Base-by-base conservation (phyloP, 352 stramenopile genomes). In the Phytophthora pistaciae region DNA sequence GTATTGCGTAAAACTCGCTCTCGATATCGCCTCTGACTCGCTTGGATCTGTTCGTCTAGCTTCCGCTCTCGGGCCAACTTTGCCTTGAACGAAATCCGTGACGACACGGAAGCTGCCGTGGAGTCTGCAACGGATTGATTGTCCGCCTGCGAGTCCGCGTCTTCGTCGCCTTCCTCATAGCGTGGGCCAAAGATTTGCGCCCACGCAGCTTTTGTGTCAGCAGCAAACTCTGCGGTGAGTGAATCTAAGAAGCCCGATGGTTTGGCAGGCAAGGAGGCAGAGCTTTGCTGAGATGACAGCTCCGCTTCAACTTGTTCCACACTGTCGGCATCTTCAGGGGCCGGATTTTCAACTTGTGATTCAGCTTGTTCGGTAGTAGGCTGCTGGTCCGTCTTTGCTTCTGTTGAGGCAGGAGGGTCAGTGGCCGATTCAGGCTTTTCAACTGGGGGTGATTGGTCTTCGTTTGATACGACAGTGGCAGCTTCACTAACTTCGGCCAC, bases 181-280 rank as follows among this genome's bases (percentile, higher is more conserved):
- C 77, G 75, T 33, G 82, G 78, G 0, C 82, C 81, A 64, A 93
- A 93, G 25, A 93, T 80, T 42, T 85, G 72, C 0, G 71, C 61
- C 83, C 83, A 91, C 4, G 77, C 79, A 2, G 61, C 66, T 27
- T 77, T 84, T 1, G 81, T 84, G 55, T 80, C 73, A 6, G 72
- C 60, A 18, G 74, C 56, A 54, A 91, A 83, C 1, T 75, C 40
- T 0, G 76, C 80, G 0, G 75, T 78, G 7, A 82, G 50, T 0
- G 77, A 80, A 4, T 77, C 64, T 5, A 82, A 54, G 48, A 72
- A 78, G n/a, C 57, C 42, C 2, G 63, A 16, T n/a, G 56, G 53
- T 6, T 78, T 75, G 11, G 46, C 20, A 33, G 23, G 11, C 3
- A 68, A 6, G 25, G 64, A 33, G 16, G 67, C 57, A 2, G 40